Evolutionary conservation across 371 early-diverging fungal genomes (phyloP), one percentile per base, ranked within the genome.

Genomic region (Mucor plumbeus): DNA sequence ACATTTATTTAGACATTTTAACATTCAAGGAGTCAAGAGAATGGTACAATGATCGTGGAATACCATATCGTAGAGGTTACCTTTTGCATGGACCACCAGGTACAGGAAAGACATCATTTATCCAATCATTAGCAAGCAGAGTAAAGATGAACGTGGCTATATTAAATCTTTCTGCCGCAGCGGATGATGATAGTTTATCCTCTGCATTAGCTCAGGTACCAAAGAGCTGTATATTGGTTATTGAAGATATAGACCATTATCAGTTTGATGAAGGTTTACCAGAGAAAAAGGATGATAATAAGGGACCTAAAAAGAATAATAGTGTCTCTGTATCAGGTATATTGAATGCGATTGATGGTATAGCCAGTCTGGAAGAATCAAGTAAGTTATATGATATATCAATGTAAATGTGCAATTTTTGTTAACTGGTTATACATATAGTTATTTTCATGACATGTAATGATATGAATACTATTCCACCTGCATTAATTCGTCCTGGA

Each of bases 361-460:
- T 95, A 15, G 88, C 91, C 17, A 89, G 89, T 8, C 83, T 87
- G 40, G 71, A 77, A 38, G 80, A 77, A 59, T 67, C 80, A 19
- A 74, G 79, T 78, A 78, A 65, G 79, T 68, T 8, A 14, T 44
- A 53, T 9, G 17, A 34, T 19, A 50, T 17, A 4, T 21, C 7
- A 3, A 10, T 50, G 1, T n/a, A n/a, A 17, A 48, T 9, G 4
- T 21, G 26, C 26, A 26, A 26, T 4, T 17, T 4, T 5, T 17
- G 6, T 31, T 54, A 26, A 33, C 1, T 6, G 3, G 8, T 33
- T n/a, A 13, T 15, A 13, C 6, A 14, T 33, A 5, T 63, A 60
- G 85, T 95, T 41, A 85, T 95, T 7, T 90, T 95, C 71, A 97
- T 98, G 95, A 97, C 98, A 6, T 97, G 96, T n/a, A 98, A 97